Evolutionary conservation across 164 flowering plant genomes (phyloP), one percentile per base, ranked within the genome.

Genomic region (Chimonanthus praecox): DNA sequence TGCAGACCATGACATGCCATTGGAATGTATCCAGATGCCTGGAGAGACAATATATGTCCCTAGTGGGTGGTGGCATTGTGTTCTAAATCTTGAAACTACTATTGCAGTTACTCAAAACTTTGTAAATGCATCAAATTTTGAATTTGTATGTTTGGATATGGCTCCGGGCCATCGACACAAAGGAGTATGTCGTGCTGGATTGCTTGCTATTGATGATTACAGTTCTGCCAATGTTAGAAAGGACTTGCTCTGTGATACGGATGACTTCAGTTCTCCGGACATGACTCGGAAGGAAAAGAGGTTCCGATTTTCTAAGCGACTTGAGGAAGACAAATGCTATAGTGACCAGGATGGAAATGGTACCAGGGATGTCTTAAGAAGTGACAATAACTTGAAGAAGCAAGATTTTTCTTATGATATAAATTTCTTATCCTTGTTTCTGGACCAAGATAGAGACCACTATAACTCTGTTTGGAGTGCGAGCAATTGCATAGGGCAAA

Each of bases 1-100:
- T 78, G 83, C 91, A 50, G 97, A 88, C 46, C 87, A 88, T 73
- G 93, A 95, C 80, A 95, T 88, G 84, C 99, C 99, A 58, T 87
- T 95, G 49, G 99, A 92, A 81, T 87, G 89, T 74, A 95, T 98
- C 9, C 99, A 92, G 74, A 81, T 90, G 67, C 99, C 99, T 58
- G 99, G 99, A 6, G 99, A 95, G 83, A 95, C 99, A 48, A 95
- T 95, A 78, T 91, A 78, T 85, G 98, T 95, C 73, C 99, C 99
- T 33, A 95, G 93, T 81, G 99, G 99, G 16, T 95, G 99, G 99
- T 95, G 99, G 99, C 99, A 95, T 73, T 95, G 99, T 82, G 90
- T 95, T 70, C 86, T 95, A 51, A 95, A 95, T 82, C 80, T 95
- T 82, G 99, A 95, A 75, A 84, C 93, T 49, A 90, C 94, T 61